phyloP scores from a whole-genome alignment of 768 basidiomycete genomes.

The Termitomyces sp. region DNA sequence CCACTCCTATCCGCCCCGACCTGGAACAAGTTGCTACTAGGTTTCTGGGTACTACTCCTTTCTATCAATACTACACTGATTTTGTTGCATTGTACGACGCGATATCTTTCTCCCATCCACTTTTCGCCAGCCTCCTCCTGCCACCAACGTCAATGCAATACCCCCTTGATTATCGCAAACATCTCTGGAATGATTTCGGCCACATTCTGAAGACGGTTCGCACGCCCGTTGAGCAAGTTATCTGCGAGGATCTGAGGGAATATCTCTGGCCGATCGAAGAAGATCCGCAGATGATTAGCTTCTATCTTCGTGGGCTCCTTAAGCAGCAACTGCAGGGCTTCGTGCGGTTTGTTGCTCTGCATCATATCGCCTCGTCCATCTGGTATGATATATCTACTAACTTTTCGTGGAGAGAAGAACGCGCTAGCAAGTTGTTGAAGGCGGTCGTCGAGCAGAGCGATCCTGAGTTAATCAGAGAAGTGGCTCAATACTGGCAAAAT shows the following conservation, averaged over 20 bases:
- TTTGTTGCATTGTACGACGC: slow-evolving; percentile 88
- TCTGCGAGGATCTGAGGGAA: slow-evolving; percentile 48
- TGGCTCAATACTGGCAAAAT: slow-evolving; percentile 46
- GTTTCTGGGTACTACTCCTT: slow-evolving; percentile 73
- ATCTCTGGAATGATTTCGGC: slow-evolving; percentile 77
- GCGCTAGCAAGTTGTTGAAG: slow-evolving; percentile 42
- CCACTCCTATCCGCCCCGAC: slow-evolving; percentile 15
- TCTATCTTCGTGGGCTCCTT: slow-evolving; percentile 56
- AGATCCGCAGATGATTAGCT: slow-evolving; percentile 54
- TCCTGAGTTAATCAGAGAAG: slow-evolving; percentile 40
- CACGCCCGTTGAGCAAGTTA: slow-evolving; percentile 42
- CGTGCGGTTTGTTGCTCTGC: slow-evolving; percentile 61
- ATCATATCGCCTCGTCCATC: slow-evolving; percentile 72
- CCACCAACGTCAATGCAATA: slow-evolving; percentile 75
- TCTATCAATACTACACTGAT: slow-evolving; percentile 93
- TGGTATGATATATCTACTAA: slow-evolving; percentile 58
- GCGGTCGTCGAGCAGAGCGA: slow-evolving; percentile 48
- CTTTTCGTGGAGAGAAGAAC: slow-evolving; percentile 23
- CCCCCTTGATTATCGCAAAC: slow-evolving; percentile 75
- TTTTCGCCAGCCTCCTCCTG: slow-evolving; percentile 73
- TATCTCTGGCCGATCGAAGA: slow-evolving; percentile 72
- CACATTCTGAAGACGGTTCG: slow-evolving; percentile 61
- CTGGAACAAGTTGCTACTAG: slow-evolving; percentile 52
- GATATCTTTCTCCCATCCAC: slow-evolving; percentile 77
- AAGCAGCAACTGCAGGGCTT: slow-evolving; percentile 49